These are phyloP conservation scores for Pythium rishiriense DNA, from an alignment of 352 stramenopile genomes.

Conservation along the genomic window DNA sequence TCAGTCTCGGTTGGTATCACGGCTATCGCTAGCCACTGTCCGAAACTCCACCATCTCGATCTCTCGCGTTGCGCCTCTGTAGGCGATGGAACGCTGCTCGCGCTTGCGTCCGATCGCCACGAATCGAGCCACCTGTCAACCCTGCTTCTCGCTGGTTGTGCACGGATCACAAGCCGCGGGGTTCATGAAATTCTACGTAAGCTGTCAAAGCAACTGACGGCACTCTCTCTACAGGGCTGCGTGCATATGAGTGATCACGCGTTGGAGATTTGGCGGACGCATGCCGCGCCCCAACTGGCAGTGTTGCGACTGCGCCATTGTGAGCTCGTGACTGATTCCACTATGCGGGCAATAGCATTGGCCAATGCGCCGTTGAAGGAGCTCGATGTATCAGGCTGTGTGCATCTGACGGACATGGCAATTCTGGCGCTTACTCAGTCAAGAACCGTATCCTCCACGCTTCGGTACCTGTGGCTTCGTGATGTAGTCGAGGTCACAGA, in stretches of 20 bases:
- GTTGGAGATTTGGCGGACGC: conserved; percentile 7
- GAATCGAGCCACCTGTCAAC: conserved; percentile 13
- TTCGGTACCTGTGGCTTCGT: conserved; percentile 72
- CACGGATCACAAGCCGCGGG: conserved; percentile 27
- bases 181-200: conserved; percentile 19
- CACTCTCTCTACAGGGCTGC: conserved; percentile 24
- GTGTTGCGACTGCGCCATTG: conserved; percentile 48
- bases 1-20: conserved; percentile 24
- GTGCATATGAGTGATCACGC: conserved; percentile 26
- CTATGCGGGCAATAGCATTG: conserved; percentile 40
- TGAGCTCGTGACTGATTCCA: conserved; percentile 40
- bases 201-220: conserved; percentile 39
- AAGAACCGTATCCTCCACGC: conserved; percentile 25
- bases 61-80: conserved; percentile 50
- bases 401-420: conserved; percentile 70
- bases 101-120: conserved; percentile 19
- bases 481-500: conserved; percentile 66
- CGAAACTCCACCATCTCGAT: conserved; percentile 46
- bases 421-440: conserved; percentile 75
- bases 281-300: conserved; percentile 28
- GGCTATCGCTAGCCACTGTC: conserved; percentile 36
- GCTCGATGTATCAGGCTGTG: conserved; percentile 80
- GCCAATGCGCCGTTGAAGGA: conserved; percentile 65
- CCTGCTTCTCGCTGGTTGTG: conserved; percentile 30
- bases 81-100: conserved; percentile 38